Conservation (phyloP, 2,329 filamentous ascomycete genomes). For the Colletotrichum noveboracense region DNA sequence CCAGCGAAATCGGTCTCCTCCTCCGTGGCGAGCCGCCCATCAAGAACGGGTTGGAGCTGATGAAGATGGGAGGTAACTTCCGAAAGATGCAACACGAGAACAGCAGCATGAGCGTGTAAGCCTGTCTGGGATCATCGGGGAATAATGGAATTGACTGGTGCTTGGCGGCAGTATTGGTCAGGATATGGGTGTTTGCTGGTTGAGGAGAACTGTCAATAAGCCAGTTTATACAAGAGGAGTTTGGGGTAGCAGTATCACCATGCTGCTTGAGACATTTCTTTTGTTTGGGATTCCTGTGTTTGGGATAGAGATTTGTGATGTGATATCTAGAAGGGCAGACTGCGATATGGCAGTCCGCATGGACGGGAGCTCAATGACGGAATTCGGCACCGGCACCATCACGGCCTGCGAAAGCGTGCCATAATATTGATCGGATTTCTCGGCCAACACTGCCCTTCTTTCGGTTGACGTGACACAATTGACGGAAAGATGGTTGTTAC, state of each 20-base stretch:
- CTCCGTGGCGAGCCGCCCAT: constrained; percentile 13
- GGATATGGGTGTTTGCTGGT: not conserved
- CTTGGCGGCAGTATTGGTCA: not conserved
- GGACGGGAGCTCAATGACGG: not conserved
- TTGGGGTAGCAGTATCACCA: not conserved
- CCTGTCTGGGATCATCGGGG: fast-evolving
- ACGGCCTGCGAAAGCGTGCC: not conserved
- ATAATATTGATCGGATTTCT: not conserved
- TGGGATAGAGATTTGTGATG: not conserved
- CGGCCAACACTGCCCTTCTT: not conserved
- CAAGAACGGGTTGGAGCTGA: constrained; percentile 13
- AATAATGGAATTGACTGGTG: not conserved
- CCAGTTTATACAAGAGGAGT: not conserved
- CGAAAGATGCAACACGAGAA: not conserved
- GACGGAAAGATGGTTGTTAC: fast-evolving
- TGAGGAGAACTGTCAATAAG: not conserved
- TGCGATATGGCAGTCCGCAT: not conserved
- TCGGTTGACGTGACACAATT: not conserved
- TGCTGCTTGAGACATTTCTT: not conserved
- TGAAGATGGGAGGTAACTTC: not conserved
- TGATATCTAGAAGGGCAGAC: not conserved
- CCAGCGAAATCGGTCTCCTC: constrained; percentile 15
- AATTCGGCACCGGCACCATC: not conserved
- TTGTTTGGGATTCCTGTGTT: not conserved
- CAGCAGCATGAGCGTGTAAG: constrained; percentile 1